phyloP scores from a whole-genome alignment of 2,329 filamentous ascomycete species.

The Penicillium concentricum region DNA sequence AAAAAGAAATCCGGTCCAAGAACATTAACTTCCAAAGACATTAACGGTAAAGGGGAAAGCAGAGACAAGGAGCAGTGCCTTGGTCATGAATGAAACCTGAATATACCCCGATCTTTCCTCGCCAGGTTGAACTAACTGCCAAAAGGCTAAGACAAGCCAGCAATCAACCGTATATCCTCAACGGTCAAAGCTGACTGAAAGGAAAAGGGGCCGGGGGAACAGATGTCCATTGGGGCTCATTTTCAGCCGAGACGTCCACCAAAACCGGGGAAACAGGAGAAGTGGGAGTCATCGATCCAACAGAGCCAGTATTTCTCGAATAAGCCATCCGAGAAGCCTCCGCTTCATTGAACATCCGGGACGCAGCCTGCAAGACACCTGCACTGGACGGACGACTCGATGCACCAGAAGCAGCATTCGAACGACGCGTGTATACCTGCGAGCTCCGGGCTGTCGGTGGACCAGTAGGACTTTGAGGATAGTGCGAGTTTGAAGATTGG shows the following conservation, averaged over 20 bases:
- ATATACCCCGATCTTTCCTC: too few species aligned
- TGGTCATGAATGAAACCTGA: background rate
- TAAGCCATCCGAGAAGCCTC: background rate
- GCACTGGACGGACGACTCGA: conserved; percentile 7
- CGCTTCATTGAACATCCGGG: background rate
- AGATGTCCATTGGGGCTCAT: background rate
- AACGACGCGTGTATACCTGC: background rate
- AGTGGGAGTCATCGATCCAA: background rate
- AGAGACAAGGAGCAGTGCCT: background rate
- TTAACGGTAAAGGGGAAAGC: background rate
- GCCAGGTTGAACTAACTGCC: background rate
- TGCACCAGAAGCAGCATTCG: conserved; percentile 2
- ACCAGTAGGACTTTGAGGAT: background rate
- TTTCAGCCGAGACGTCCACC: background rate
- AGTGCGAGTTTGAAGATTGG: background rate
- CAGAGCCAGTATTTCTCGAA: background rate
- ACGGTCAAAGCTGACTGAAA: background rate
- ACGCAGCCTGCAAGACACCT: background rate
- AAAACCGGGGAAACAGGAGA: background rate
- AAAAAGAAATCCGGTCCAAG: background rate
- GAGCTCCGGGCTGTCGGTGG: background rate
- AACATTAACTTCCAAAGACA: background rate
- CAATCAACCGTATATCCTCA: background rate
- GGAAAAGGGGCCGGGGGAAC: background rate
- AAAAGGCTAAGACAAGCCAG: background rate